Evolutionary conservation across 805 yeast species (phyloP), one percentile per base, ranked within the genome.

Genomic region (Saccharomycopsis malanga): DNA sequence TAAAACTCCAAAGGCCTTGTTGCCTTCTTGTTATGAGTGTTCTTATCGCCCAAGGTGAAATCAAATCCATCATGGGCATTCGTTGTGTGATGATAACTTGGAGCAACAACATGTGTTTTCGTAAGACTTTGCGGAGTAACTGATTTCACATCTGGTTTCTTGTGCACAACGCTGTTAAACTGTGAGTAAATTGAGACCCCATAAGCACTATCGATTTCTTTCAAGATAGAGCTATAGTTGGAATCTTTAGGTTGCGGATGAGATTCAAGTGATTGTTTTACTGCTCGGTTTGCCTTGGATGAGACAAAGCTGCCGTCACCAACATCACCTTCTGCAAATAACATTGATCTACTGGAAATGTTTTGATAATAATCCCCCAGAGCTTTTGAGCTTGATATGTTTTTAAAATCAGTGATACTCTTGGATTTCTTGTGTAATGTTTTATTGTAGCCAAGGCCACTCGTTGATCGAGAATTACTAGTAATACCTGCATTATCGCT

Each of bases 161-260:
- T 23, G 10, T 37, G n/a, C 17, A 46, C 7, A n/a, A 48, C 52
- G 21, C 53, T 49, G 35, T 41, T 49, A 21, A 50, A 47, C 34
- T 46, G 50, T 4, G 53, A 49, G 25, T 49, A 49, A 24, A 49
- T 50, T 4, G 50, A 46, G 9, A 37, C 34, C 9, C 53, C 53
- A 37, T 49, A 49, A 20, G 53, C 50, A 12, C 24, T 12, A 30
- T 25, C 36, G 12, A 48, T 44, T 14, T 48, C 52, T 41, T 35
- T 32, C 17, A 49, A 17, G 12, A 45, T 40, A 7, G 24, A n/a
- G 6, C 14, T 27, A 22, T 43, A 42, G 5, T n/a, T 10, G 17
- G 18, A 12, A n/a, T n/a, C 17, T 12, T 27, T 27, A 9, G 30
- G 30, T 12, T 27, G 17, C 15, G 15, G 14, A 12, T 15, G 15